Conservation (phyloP, 176 grass and related monocot genomes). For the Alopecurus myosuroides region DNA sequence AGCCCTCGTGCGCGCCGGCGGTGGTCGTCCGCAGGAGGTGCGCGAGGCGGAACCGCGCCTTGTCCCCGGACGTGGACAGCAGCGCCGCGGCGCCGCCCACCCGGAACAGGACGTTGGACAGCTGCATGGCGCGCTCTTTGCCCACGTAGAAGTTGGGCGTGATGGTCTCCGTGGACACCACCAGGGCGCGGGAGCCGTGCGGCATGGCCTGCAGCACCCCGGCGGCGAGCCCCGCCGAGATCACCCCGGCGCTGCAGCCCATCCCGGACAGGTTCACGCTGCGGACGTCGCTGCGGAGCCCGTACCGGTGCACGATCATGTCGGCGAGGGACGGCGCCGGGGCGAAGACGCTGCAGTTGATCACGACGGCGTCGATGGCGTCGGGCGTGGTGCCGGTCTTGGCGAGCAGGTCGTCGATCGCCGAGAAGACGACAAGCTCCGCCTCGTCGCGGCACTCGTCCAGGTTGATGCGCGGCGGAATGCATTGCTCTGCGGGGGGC, state of each 20-base stretch:
- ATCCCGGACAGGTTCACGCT: slow-evolving; percentile 54
- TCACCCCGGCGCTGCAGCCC: slow-evolving; percentile 59
- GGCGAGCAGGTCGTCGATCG: slow-evolving; percentile 55
- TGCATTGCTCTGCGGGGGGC: slow-evolving; percentile 58
- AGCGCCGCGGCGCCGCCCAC: slow-evolving; percentile 53
- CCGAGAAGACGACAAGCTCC: slow-evolving; percentile 54
- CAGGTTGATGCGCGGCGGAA: slow-evolving; percentile 41
- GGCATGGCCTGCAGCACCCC: slow-evolving; percentile 41
- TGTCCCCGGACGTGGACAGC: slow-evolving; percentile 23
- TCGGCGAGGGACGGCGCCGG: slow-evolving; percentile 50
- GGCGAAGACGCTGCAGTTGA: slow-evolving; percentile 57
- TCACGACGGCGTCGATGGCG: slow-evolving; percentile 38
- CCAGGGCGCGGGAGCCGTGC: slow-evolving; percentile 29
- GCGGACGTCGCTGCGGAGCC: slow-evolving; percentile 30
- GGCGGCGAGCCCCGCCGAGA: slow-evolving; percentile 35
- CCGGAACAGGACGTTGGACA: slow-evolving; percentile 58
- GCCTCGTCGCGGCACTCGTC: slow-evolving; percentile 42
- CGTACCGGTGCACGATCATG: slow-evolving; percentile 51
- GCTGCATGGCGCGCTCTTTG: slow-evolving; percentile 42
- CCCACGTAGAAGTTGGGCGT: slow-evolving; percentile 57
- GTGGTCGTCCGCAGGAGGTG: slow-evolving; percentile 40
- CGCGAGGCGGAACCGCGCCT: slow-evolving; percentile 39
- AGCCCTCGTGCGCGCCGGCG: slow-evolving; percentile 15
- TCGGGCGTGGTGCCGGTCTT: slow-evolving; percentile 25
- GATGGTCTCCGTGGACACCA: slow-evolving; percentile 58